Conservation (phyloP, 805 yeast genomes). For the Candida odintsovae region DNA sequence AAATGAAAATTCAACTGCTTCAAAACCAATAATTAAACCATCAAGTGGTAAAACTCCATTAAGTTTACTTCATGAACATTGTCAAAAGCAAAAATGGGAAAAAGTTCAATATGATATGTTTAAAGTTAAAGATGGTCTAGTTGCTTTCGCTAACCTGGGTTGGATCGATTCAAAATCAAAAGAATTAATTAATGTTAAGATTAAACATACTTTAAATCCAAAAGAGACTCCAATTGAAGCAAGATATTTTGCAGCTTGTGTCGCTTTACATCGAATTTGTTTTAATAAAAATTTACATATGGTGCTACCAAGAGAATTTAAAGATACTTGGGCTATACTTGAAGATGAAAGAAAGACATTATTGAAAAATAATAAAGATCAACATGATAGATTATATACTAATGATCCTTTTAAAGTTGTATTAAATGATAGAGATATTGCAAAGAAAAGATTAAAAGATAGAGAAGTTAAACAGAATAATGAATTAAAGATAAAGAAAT, state of each 20-base stretch:
- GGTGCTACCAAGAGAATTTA: constrained; percentile 81
- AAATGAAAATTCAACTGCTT: not conserved
- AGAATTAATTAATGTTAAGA: constrained; percentile 51
- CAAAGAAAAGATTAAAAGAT: constrained; percentile 41
- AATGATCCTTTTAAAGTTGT: constrained; percentile 73
- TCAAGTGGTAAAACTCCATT: constrained; percentile 79
- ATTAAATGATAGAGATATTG: constrained; percentile 47
- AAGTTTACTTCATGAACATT: constrained; percentile 75
- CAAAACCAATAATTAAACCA: constrained; percentile 21
- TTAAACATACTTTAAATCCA: constrained; percentile 48
- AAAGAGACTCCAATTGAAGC: constrained; percentile 87
- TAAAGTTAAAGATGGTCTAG: constrained; percentile 47
- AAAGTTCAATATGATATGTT: constrained; percentile 75
- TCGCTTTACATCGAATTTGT: constrained; percentile 73
- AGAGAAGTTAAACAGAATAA: constrained; percentile 38
- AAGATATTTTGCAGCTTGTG: constrained; percentile 85
- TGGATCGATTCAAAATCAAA: constrained; percentile 80
- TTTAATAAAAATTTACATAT: constrained; percentile 78
- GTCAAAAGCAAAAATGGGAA: constrained; percentile 87
- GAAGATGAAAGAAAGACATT: constrained; percentile 53
- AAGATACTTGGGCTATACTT: constrained; percentile 69
- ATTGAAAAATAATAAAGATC: constrained; percentile 37
- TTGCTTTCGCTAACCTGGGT: constrained; percentile 58
- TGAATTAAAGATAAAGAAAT: constrained; percentile 44
- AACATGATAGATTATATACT: constrained; percentile 50